Base-by-base conservation (phyloP, 2,329 filamentous ascomycete genomes). In the Esteya vermicola region DNA sequence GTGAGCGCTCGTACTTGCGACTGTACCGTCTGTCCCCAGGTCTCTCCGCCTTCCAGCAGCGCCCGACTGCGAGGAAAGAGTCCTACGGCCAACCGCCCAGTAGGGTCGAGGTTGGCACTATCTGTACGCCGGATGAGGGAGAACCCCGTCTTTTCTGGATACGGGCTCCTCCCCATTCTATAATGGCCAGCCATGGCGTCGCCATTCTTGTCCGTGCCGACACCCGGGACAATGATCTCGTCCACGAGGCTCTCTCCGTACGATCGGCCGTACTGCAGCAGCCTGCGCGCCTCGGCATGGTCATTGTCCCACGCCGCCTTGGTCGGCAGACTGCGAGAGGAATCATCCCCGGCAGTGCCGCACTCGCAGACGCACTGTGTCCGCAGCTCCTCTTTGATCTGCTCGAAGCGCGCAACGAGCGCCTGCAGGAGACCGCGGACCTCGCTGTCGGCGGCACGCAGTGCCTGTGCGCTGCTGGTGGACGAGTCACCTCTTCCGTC, bases 181-280 rank as follows among this genome's bases (percentile, higher is more conserved):
- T n/a, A 26, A 3, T 9, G 16, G 3, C 10, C n/a, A n/a, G 9
- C 16, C 5, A 16, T 21, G 28, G 5, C 28, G n/a, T n/a, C 28
- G 14, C n/a, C 4, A 31, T 16, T 26, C 25, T 26, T 26, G 25
- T 13, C 25, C 7, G 10, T 14, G 8, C 27, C 14, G n/a, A 14
- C 28, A 8, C 22, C 6, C 2, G 48, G 48, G 10, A 48, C 42
- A 10, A 50, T 40, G 9, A 47, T 47, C 18, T 43, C 40, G 26
- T 42, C 45, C 25, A 45, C 44, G 9, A 50, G 36, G 4, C 43
- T 39, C 16, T 47, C 48, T 30, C 47, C 48, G 41, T 48, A 50
- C 4, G 37, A 28, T 4, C 45, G 45, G n/a, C 48, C 48, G 33
- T 46, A 50, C 3, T n/a, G 13, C 1, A 50, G 33, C 14, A 49